A percentile compares a stretch with the other conserved stretches of the same genome.
These are phyloP conservation scores for Paxillus ammoniavirescens DNA, from an alignment of 768 basidiomycete species.

Conservation along the genomic window DNA sequence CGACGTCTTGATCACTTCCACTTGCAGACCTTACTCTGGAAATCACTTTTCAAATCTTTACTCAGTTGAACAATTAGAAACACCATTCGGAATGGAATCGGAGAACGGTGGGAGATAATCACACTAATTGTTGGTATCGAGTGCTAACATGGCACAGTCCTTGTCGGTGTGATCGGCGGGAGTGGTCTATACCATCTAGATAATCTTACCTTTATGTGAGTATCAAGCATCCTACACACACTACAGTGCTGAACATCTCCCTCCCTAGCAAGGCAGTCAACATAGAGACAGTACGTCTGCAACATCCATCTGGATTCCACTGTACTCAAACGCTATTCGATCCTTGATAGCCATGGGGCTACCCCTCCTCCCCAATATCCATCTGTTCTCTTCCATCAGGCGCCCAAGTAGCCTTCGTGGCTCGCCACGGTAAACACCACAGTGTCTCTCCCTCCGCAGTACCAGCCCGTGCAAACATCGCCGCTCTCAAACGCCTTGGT, in stretches of 20 bases:
- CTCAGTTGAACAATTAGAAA: too few relatives aligned
- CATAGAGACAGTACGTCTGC: conserved; percentile 68
- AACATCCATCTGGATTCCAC: background rate
- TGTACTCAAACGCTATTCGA: background rate
- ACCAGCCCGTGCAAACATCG: conserved; percentile 89
- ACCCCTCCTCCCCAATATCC: conserved; percentile 87
- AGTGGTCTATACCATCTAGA: conserved; percentile 92
- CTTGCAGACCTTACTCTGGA: too few relatives aligned
- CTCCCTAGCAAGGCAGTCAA: conserved; percentile 66
- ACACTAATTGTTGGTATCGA: background rate
- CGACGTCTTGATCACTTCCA: too few relatives aligned
- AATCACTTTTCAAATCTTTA: too few relatives aligned
- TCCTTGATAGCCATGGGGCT: conserved; percentile 80
- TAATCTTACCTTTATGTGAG: conserved; percentile 85
- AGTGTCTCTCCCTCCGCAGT: conserved; percentile 76
- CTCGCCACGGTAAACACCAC: conserved; percentile 87
- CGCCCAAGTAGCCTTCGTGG: conserved; percentile 80
- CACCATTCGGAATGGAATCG: too few relatives aligned
- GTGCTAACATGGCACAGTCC: conserved; percentile 41
- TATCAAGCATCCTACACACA: conserved; percentile 8
- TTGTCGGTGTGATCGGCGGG: conserved; percentile 89
- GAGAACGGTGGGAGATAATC: too few relatives aligned
- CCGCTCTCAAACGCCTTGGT: conserved; percentile 90
- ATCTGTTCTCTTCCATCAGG: conserved; percentile 87
- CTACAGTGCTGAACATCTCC: background rate